Base-by-base conservation (phyloP, 1,139 yeast genomes). In the Geotrichum australiense region DNA sequence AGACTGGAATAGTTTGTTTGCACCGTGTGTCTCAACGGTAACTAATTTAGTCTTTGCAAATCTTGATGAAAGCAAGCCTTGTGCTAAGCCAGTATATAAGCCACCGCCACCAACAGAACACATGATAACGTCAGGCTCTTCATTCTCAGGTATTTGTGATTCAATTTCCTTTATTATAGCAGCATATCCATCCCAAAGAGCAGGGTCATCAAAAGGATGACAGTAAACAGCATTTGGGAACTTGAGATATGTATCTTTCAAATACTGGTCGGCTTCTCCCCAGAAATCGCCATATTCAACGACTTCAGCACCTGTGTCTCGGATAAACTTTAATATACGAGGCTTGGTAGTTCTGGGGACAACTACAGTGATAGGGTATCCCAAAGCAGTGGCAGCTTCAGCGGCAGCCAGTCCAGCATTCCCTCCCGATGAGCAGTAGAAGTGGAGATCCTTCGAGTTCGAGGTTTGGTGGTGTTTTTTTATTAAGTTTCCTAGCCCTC, bases 331-430 rank as follows among this genome's bases (percentile, higher is more conserved):
- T 5, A 60, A 53, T 68, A 71, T 70, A 32, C 61, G 57, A 3
- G 42, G 48, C 38, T 69, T 65, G 3, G 83, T 68, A 4, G 66
- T 59, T 0, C 50, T 61, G 0, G 89, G 89, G 5, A 81, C 73
- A 1, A 78, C 84, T 5, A 81, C 86, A 0, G 83, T 76, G 50
- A 87, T 78, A 8, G 69, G 66, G 6, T 71, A 57, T 1, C 65
- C 64, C 47, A 69, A 66, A 41, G 57, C 61, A 27, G 56, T 58
- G 3, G 81, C 74, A 32, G 82, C 76, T 41, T 71, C 71, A 0
- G 86, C 85, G 2, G 84, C 84, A 0, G 89, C 89, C 38, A 78
- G 64, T 0, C 91, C 91, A 0, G 91, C 91, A 56, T 81, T 81
- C 0, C 91, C 91, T 10, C 89, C 91, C 12, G 84, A 77, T 24